Conservation (phyloP, 73 alveolate species). For the Tetrahymena malaccensis region DNA sequence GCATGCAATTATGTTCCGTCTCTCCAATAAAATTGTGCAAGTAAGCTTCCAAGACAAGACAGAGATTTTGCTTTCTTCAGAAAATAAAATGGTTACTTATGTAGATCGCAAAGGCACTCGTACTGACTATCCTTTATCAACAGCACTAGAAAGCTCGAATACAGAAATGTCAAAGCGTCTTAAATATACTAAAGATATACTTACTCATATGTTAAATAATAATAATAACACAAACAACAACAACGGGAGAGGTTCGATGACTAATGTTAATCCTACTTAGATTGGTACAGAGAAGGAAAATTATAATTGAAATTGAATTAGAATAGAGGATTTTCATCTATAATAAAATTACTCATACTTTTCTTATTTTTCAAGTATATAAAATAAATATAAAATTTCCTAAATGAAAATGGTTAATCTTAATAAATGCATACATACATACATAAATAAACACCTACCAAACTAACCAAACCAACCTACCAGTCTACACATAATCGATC, state of each 20-base stretch:
- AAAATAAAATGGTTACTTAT: constrained; percentile 90
- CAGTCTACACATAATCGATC: too few relatives aligned
- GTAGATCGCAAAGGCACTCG: constrained; percentile 92
- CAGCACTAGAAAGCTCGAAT: constrained; percentile 87
- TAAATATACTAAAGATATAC: constrained; percentile 81
- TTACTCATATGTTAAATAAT: constrained; percentile 72
- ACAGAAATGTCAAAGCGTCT: constrained; percentile 80
- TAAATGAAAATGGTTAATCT: too few relatives aligned
- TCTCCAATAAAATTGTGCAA: constrained; percentile 91
- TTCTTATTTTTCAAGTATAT: background rate
- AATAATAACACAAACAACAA: background rate
- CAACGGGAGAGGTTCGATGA: background rate
- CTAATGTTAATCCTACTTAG: background rate
- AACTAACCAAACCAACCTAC: background rate
- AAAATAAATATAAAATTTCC: background rate
- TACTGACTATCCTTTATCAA: constrained; percentile 71
- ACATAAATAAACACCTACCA: background rate
- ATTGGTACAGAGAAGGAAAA: background rate
- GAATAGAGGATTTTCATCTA: background rate
- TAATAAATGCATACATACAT: background rate
- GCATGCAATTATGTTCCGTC: constrained; percentile 94
- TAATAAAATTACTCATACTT: background rate
- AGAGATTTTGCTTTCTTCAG: constrained; percentile 83
- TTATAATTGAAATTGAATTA: background rate
- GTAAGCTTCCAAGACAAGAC: constrained; percentile 93